Evolutionary conservation across 106 monocot genomes (phyloP), one percentile per base, ranked within the genome.

Genomic region (Dendrobium catenatum): DNA sequence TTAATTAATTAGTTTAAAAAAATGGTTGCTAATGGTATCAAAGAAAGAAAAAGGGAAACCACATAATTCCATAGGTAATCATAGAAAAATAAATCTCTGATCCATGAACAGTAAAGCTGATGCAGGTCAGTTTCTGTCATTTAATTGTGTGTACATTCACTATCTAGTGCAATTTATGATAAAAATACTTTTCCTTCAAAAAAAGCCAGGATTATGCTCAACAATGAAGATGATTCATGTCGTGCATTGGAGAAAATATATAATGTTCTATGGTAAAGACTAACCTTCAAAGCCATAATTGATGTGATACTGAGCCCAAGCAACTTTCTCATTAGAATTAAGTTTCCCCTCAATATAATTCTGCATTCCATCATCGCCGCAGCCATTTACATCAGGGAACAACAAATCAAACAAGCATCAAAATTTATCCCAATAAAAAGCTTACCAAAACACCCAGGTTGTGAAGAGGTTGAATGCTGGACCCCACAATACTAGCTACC

Each of bases 401-500:
- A 47, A 76, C 8, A 4, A 55, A 74, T 31, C 31, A 75, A 81
- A 56, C 0, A 41, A 81, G 40, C 5, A 55, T 15, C 46, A 31
- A 41, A n/a, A 42, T 9, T 7, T 2, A 18, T 44, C 13, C 19
- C 66, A 41, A 11, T 51, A 37, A 18, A 2, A 33, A 42, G 73
- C 85, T 81, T 24, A 91, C 91, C 83, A 87, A 55, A n/a, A 84
- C 80, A 67, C 15, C 44, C 68, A 87, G 75, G 75, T 83, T 85
- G 9, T 87, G 89, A 83, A 85, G 79, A 76, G 91, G 91, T 68
- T 91, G 91, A 78, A 91, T 91, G 41, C 87, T 82, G 81, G 91
- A 89, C 75, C 81, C 31, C 17, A 91, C 87, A 79, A 89, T 89
- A 29, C 85, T 91, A 83, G 89, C 89, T 15, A 84, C 83, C 87